phyloP scores from a whole-genome alignment of 768 basidiomycete genomes.

The Suillus bovinus region DNA sequence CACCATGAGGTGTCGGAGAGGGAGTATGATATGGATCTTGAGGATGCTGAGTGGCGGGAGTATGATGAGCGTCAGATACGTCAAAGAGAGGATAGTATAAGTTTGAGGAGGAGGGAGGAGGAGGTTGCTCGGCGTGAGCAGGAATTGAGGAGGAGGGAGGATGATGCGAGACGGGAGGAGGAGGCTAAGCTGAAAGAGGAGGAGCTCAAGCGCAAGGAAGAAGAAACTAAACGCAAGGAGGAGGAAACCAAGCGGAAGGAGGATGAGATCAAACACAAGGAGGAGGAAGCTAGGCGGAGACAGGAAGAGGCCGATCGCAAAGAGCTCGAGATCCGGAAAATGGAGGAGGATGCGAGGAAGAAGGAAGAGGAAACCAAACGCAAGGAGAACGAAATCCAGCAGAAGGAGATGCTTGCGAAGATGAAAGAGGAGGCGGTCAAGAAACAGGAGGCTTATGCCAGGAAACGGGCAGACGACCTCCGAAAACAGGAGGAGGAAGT shows the following conservation, averaged over 20 bases:
- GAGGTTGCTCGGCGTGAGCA: slow-evolving; percentile 36
- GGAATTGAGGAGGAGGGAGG: slow-evolving; percentile 35
- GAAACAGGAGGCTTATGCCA: slow-evolving; percentile 19
- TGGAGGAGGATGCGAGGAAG: slow-evolving; percentile 22
- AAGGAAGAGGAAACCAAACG: slow-evolving; percentile 24
- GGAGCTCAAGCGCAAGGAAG: slow-evolving; percentile 23
- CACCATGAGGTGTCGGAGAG: slow-evolving; percentile 34
- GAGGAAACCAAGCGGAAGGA: slow-evolving; percentile 34
- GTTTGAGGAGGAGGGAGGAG: slow-evolving; percentile 28
- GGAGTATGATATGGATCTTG: slow-evolving; percentile 32
- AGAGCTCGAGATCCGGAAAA: slow-evolving; percentile 23
- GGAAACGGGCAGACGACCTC: slow-evolving; percentile 20
- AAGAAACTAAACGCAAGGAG: slow-evolving; percentile 22
- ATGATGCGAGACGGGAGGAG: slow-evolving; percentile 34
- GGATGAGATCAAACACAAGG: slow-evolving; percentile 19
- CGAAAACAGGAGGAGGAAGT: slow-evolving; percentile 25
- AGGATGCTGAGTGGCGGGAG: slow-evolving; percentile 30
- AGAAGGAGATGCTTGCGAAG: slow-evolving; percentile 30
- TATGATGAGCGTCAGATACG: slow-evolving; percentile 34
- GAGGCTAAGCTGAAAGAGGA: slow-evolving; percentile 22
- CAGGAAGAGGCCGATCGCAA: slow-evolving; percentile 25
- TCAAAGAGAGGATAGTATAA: slow-evolving; percentile 32
- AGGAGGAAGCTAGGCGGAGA: slow-evolving; percentile 28
- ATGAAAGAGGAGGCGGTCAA: slow-evolving; percentile 28
- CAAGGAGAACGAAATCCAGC: slow-evolving; percentile 24